Evolutionary conservation across 148 eudicot species (phyloP).

Genomic region (Oxyria digyna): DNA sequence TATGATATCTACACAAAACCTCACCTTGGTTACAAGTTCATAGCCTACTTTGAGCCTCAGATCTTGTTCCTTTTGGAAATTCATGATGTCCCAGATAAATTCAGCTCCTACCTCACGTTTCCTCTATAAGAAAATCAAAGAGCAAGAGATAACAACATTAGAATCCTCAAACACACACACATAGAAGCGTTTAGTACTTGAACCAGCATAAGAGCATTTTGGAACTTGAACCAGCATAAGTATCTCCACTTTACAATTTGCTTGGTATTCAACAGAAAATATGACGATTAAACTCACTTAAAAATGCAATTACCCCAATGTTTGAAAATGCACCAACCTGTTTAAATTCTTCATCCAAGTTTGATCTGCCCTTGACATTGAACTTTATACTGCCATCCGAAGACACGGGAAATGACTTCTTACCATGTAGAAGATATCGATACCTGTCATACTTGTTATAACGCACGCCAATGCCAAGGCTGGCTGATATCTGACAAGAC

Average conservation of each 20-base stretch:
- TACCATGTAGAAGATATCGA: slow-evolving; percentile 46
- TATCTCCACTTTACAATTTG: neutral
- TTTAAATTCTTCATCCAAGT: slow-evolving; percentile 46
- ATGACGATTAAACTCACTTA: neutral
- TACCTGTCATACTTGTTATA: slow-evolving; percentile 44
- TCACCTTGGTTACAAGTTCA: slow-evolving; percentile 66
- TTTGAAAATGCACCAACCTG: slow-evolving; percentile 33
- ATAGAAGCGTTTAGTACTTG: neutral
- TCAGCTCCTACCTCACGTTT: slow-evolving; percentile 57
- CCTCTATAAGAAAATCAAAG: slow-evolving; percentile 27
- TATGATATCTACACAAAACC: neutral
- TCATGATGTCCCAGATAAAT: slow-evolving; percentile 46
- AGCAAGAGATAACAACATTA: slow-evolving; percentile 7
- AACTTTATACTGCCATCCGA: slow-evolving; percentile 40
- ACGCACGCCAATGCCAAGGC: slow-evolving; percentile 62
- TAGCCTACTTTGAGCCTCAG: slow-evolving; percentile 79
- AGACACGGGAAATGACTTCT: slow-evolving; percentile 65
- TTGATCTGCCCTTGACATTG: slow-evolving; percentile 61
- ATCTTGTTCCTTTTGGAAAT: slow-evolving; percentile 81
- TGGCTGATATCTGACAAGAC: slow-evolving; percentile 36
- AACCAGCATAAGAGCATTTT: neutral
- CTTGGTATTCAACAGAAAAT: neutral
- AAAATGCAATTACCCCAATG: neutral
- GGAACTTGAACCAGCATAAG: neutral
- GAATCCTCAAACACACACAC: neutral